Percentiles rank a stretch among this genome's conserved stretches.
These are phyloP conservation scores for Sphaerosporella brunnea DNA, from an alignment of 495 filamentous ascomycete species.

Conservation along the genomic window DNA sequence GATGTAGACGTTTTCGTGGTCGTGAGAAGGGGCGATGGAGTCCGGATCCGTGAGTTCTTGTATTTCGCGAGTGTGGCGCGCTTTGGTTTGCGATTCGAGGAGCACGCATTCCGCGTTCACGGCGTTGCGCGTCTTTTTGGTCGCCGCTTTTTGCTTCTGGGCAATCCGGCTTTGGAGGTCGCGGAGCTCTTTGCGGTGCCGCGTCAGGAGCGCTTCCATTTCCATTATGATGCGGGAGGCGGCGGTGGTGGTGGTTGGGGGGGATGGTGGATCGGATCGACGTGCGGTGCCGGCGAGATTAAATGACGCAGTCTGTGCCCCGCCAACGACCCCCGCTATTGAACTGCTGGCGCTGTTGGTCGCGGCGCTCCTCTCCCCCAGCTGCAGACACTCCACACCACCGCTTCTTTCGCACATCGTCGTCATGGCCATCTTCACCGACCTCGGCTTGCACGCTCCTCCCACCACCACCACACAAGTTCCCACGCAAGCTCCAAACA, in stretches of 20 bases:
- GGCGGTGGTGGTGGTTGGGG: background rate
- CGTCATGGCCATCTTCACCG: background rate
- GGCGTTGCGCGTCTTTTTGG: slow-evolving; percentile 85
- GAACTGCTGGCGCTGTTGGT: background rate
- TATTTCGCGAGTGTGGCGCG: slow-evolving; percentile 49
- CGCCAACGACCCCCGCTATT: background rate
- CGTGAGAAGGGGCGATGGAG: background rate
- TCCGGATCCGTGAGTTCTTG: slow-evolving; percentile 33
- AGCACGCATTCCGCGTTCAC: slow-evolving; percentile 68
- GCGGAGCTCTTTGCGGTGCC: slow-evolving; percentile 73
- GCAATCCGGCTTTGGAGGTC: slow-evolving; percentile 72
- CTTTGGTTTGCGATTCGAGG: slow-evolving; percentile 50
- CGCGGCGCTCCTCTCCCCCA: background rate
- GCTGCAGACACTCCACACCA: background rate
- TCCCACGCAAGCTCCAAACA: too few species aligned
- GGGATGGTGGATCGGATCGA: background rate
- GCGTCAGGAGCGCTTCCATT: slow-evolving; percentile 57
- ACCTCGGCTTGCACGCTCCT: too few species aligned
- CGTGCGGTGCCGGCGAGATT: too few species aligned
- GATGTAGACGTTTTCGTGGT: slow-evolving; percentile 2
- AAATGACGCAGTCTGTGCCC: background rate
- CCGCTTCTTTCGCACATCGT: too few species aligned
- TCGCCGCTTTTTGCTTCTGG: slow-evolving; percentile 87
- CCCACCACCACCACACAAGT: too few species aligned
- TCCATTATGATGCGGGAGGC: background rate